Evolutionary conservation across 176 grass and related monocot species (phyloP), one percentile per base, ranked within the genome.

Genomic region (Pontederia paniculata): DNA sequence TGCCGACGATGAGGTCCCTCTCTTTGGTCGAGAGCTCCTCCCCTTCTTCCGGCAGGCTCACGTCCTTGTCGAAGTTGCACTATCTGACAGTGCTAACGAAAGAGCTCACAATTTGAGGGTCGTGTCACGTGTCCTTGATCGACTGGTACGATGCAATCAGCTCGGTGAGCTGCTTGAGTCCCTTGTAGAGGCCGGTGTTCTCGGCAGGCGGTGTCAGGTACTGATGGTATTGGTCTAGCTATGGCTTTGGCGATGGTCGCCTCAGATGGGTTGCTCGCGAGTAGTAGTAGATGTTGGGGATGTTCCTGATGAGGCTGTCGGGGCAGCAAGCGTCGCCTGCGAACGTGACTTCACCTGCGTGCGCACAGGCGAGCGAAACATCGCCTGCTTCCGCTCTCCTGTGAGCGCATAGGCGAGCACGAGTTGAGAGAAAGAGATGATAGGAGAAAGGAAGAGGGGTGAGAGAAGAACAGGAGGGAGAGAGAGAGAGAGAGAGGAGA

Each of bases 221-320:
- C 93, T 98, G 68, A 98, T 98, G 43, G 93, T 98, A 77, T 91
- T 98, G 43, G 93, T 86, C 23, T 98, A 98, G 80, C 93, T 98
- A 31, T 86, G 71, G 44, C 93, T 65, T 98, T 98, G 48, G 93
- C 93, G 3, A 98, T 74, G 1, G 93, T 98, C 1, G 93, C 93
- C 66, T 98, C 93, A 8, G 93, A 98, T 9, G 93, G 93, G 67
- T 98, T 98, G 83, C 91, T 98, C n/a, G 93, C 93, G 4, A 86
- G 59, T 98, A 98, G 60, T 98, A 98, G 58, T 98, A 98, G 63
- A 98, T 91, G 60, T 98, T 98, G 54, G 93, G 93, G 50, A 98
- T 82, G 78, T 98, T 98, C 14, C 93, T 86, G 21, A 91, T 98
- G 67, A 98, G 84, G 63, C 93, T 98, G 75, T 98, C 87, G 12